Percentiles rank a stretch among this genome's conserved stretches.
Conservation (phyloP, 495 filamentous ascomycete genomes). For the Hypoxylon rickii region DNA sequence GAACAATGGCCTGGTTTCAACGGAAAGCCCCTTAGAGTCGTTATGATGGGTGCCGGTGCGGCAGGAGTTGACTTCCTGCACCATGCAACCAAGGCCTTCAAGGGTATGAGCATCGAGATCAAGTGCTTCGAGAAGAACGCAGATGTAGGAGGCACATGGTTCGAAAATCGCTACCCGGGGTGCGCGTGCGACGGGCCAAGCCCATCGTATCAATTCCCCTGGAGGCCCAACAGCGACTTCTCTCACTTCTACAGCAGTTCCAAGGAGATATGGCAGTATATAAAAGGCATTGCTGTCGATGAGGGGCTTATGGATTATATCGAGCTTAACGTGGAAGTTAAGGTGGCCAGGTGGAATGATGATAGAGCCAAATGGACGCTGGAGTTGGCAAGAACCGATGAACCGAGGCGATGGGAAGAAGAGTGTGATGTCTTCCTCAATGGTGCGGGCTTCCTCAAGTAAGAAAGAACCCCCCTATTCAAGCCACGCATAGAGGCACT, state of each 20-base stretch:
- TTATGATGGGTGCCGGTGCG: no score
- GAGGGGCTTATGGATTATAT: conserved; percentile 41
- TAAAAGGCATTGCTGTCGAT: conserved; percentile 40
- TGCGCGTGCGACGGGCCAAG: conserved; percentile 42
- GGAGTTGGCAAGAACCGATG: no score
- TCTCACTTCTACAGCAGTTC: conserved; percentile 34
- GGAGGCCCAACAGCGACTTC: no score
- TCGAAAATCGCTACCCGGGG: conserved; percentile 64
- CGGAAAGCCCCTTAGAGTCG: no score
- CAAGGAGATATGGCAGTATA: conserved; percentile 41
- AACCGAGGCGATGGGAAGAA: no score
- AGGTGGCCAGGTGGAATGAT: conserved; percentile 40
- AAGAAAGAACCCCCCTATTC: no score
- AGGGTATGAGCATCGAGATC: no score
- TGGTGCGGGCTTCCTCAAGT: conserved; percentile 29
- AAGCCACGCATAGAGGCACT: no score
- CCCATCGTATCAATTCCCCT: conserved; percentile 47
- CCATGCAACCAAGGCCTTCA: no score
- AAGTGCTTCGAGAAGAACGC: conserved; percentile 67
- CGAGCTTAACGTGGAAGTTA: conserved; percentile 38
- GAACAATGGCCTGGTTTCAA: no score
- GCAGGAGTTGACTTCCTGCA: no score
- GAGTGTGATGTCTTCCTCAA: conserved; percentile 34
- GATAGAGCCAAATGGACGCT: no score
- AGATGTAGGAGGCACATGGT: conserved; percentile 65